Evolutionary conservation across 257 asterid species (phyloP), one percentile per base, ranked within the genome.

Genomic region (Linaria vulgaris): DNA sequence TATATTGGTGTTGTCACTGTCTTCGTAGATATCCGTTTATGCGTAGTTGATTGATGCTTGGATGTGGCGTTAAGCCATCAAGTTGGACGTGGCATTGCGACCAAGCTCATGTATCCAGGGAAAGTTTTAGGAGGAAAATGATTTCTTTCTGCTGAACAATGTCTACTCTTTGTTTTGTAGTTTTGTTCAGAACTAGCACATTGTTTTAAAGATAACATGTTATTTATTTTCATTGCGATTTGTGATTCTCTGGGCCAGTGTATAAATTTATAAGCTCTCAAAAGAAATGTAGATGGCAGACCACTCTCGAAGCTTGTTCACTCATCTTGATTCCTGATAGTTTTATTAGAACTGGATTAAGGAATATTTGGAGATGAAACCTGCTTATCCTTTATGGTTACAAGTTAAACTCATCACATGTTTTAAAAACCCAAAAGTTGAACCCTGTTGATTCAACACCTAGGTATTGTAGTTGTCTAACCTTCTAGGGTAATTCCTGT

Each of bases 401-500:
- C 30, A 27, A 3, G 31, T 31, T 59, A 67, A 30, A n/a, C 21
- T 23, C 11, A n/a, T 50, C 34, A 24, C 67, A 27, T 41, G 50
- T 9, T 61, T 43, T 58, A 47, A 20, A n/a, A 41, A 57, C 27
- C 8, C 0, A 16, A 53, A 19, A 58, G 46, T 51, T 43, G 53
- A 37, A 17, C 62, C 44, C 25, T 64, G 60, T 45, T 53, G 25
- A 47, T 61, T 48, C 6, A 61, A 55, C 56, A 52, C 56, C 34
- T 59, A 46, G 46, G 49, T n/a, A 59, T 44, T 64, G 50, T 43
- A 9, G 67, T 69, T 25, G 48, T 68, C 63, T 67, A 46, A 63
- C 27, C 50, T 34, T 61, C 16, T 17, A 37, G 20, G 38, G 41
- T 30, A 52, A 57, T 54, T 51, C 46, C 58, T 75, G 20, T 67